phyloP scores from a whole-genome alignment of 441 rosid species.

The Gossypium davidsonii region DNA sequence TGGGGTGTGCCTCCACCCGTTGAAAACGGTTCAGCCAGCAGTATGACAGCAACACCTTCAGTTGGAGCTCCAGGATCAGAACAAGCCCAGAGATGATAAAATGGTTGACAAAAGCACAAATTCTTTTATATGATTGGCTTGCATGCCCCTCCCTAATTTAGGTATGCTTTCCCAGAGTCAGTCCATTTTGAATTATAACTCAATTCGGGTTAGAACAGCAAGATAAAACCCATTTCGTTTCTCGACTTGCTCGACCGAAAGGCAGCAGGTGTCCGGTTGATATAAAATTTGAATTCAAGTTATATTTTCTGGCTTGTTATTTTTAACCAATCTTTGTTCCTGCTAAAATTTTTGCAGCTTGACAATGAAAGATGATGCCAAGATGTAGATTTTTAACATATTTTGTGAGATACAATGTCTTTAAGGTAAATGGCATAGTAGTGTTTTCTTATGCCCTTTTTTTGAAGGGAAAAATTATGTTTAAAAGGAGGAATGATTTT shows the following conservation, averaged over 20 bases:
- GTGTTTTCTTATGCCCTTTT: conserved; percentile 3
- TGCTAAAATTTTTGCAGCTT: conserved; percentile 5
- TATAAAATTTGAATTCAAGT: neutral
- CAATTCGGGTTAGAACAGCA: neutral
- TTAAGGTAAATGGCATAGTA: neutral
- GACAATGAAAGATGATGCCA: conserved; percentile 11
- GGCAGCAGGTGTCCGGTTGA: neutral
- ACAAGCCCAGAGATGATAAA: conserved; percentile 72
- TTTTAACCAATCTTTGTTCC: neutral
- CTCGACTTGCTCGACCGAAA: neutral
- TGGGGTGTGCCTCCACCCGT: conserved; percentile 91
- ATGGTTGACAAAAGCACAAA: conserved; percentile 30
- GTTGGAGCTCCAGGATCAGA: conserved; percentile 84
- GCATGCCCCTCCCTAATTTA: conserved; percentile 37
- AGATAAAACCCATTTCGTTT: neutral
- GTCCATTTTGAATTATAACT: neutral
- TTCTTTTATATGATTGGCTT: conserved; percentile 49
- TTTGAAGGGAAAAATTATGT: neutral
- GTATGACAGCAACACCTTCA: conserved; percentile 49
- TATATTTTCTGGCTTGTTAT: neutral
- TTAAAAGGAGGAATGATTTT: neutral
- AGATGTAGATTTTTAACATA: conserved; percentile 14
- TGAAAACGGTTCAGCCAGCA: conserved; percentile 80
- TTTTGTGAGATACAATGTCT: neutral
- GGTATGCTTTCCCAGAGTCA: conserved; percentile 25